These are phyloP conservation scores for Penicillium sp. DNA, from an alignment of 2,329 filamentous ascomycete genomes.

Conservation along the genomic window DNA sequence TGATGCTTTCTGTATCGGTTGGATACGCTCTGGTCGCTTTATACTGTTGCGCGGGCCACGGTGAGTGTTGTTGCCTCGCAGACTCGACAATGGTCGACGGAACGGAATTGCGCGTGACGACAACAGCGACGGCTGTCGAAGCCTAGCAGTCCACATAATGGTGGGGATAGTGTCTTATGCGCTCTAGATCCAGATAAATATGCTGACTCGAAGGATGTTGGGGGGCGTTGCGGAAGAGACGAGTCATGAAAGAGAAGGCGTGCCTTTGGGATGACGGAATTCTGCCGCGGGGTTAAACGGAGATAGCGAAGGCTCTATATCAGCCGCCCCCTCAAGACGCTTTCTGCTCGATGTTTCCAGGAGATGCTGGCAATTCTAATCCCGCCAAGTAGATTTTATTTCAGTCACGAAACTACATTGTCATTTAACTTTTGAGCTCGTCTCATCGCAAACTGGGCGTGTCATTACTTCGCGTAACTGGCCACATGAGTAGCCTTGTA, in stretches of 20 bases:
- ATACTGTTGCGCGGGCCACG: conserved; percentile 34
- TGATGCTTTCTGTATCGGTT: conserved; percentile 2
- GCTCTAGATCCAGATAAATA: neutral
- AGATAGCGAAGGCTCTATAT: conserved; percentile 22
- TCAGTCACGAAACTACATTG: neutral
- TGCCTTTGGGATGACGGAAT: conserved; percentile 13
- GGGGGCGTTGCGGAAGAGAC: neutral
- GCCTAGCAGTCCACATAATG: conserved; percentile 32
- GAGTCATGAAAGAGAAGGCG: neutral
- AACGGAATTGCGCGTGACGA: conserved; percentile 20
- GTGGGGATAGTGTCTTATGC: neutral
- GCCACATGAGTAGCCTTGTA: no score
- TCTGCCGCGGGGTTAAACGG: conserved; percentile 31
- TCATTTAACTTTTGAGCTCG: neutral
- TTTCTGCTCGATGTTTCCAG: neutral
- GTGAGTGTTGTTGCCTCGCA: conserved; percentile 24
- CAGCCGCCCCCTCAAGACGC: neutral
- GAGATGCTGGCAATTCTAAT: neutral
- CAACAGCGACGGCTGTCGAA: conserved; percentile 21
- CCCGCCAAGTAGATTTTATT: neutral
- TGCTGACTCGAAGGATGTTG: neutral
- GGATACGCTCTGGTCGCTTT: conserved; percentile 24
- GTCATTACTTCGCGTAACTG: neutral
- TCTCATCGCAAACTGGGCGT: neutral
- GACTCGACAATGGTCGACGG: conserved; percentile 28